Evolutionary conservation across 257 asterid genomes (phyloP).

Genomic region (Forsythia viridissima): DNA sequence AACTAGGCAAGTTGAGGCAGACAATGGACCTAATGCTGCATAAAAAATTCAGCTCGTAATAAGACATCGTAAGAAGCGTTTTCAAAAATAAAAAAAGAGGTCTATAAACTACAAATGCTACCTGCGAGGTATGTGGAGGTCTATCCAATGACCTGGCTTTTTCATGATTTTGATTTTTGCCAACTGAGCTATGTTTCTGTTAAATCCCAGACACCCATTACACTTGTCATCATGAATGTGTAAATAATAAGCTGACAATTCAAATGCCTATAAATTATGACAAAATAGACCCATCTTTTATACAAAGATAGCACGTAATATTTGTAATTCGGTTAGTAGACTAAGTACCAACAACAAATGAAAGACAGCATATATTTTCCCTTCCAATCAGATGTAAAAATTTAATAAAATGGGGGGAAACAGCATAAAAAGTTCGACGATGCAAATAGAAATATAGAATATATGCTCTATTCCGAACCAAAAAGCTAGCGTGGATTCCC

Average conservation of each 20-base stretch:
- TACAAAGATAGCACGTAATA: background rate
- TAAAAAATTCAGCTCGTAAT: background rate
- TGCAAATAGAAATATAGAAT: too few species aligned
- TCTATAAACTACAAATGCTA: slow-evolving; percentile 21
- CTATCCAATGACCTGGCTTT: slow-evolving; percentile 78
- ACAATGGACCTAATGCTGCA: slow-evolving; percentile 89
- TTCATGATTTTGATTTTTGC: slow-evolving; percentile 87
- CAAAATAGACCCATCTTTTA: slow-evolving; percentile 3
- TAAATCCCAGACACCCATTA: background rate
- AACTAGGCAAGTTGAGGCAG: slow-evolving; percentile 95
- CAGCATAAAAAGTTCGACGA: background rate
- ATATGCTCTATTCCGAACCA: background rate
- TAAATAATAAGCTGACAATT: background rate
- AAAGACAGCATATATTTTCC: background rate
- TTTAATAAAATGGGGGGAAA: background rate
- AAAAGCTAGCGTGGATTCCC: background rate
- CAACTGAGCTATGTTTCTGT: slow-evolving; percentile 86
- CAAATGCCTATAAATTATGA: background rate
- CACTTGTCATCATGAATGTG: background rate
- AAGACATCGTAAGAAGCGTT: slow-evolving; percentile 1
- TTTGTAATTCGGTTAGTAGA: background rate
- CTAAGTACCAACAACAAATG: background rate
- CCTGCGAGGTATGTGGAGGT: slow-evolving; percentile 75
- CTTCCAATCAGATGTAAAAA: background rate
- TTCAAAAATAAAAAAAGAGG: background rate